Evolutionary conservation across 345 rosid species (phyloP).

Genomic region (Gossypium raimondii): DNA sequence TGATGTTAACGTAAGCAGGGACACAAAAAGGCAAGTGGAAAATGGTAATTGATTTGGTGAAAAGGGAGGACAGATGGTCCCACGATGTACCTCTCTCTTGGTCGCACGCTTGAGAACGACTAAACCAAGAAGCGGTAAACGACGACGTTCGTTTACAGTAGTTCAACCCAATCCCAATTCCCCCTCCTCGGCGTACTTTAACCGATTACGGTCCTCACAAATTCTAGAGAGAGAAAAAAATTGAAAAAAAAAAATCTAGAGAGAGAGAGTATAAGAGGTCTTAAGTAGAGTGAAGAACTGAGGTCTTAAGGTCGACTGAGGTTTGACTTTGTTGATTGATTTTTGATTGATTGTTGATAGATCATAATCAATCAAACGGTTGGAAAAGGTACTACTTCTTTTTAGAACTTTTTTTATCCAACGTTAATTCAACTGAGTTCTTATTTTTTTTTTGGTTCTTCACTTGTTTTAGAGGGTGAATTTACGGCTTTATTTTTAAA

Average conservation of each 20-base stretch:
- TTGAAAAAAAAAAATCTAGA: background rate
- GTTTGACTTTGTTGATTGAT: slow-evolving; percentile 16
- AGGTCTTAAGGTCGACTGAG: background rate
- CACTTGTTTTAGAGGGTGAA: slow-evolving; percentile 9
- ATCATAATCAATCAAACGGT: slow-evolving; percentile 1
- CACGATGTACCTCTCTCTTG: slow-evolving; percentile 9
- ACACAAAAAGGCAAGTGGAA: background rate
- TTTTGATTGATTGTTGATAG: slow-evolving; percentile 12
- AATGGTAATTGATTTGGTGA: background rate
- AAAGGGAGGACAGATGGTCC: background rate
- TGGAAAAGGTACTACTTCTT: slow-evolving; percentile 1
- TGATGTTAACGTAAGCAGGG: background rate
- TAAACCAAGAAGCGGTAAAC: background rate
- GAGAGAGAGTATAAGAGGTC: background rate
- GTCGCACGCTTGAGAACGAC: slow-evolving; percentile 14
- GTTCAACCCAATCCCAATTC: background rate
- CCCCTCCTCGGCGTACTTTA: background rate
- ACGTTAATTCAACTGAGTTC: background rate
- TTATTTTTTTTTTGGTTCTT: background rate
- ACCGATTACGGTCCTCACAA: slow-evolving; percentile 1
- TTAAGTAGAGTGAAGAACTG: background rate
- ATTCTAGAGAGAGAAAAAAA: background rate
- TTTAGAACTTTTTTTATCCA: background rate
- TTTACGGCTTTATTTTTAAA: background rate
- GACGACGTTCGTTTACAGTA: background rate